Evolutionary conservation across 768 basidiomycete genomes (phyloP).

Genomic region (Gelatoporia subvermispora): DNA sequence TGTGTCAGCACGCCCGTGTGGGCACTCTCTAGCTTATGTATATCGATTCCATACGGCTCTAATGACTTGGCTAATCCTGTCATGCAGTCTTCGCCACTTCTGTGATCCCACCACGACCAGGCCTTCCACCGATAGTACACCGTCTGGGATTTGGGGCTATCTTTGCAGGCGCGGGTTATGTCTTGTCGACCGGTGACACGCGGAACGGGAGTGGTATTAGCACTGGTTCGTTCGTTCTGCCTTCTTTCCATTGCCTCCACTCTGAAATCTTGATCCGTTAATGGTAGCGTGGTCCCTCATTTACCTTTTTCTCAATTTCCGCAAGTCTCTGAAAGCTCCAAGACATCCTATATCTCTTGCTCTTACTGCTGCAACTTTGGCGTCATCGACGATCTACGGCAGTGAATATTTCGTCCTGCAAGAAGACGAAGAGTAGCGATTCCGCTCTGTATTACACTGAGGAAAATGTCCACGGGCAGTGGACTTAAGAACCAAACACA

Average conservation of each 20-base stretch:
- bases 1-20: background rate
- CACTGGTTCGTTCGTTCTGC: slow-evolving; percentile 25
- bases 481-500: no score
- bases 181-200: slow-evolving; percentile 33
- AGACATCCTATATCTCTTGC: slow-evolving; percentile 30
- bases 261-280: background rate
- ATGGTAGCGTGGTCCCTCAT: slow-evolving; percentile 42
- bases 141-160: slow-evolving; percentile 39
- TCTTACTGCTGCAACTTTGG: slow-evolving; percentile 25
- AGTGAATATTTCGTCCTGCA: slow-evolving; percentile 18
- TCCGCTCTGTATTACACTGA: no score
- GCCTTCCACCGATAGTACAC: slow-evolving; percentile 38
- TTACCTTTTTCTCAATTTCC: slow-evolving; percentile 36
- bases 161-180: slow-evolving; percentile 41
- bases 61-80: background rate
- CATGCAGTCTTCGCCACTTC: slow-evolving; percentile 33
- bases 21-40: slow-evolving; percentile 2
- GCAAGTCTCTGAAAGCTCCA: slow-evolving; percentile 27
- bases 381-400: slow-evolving; percentile 20
- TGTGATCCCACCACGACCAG: slow-evolving; percentile 29
- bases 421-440: slow-evolving; percentile 1
- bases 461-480: no score
- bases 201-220: slow-evolving; percentile 42
- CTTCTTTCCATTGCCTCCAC: slow-evolving; percentile 1
- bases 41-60: background rate